Base-by-base conservation (phyloP, 352 stramenopile species). In the Phytophthora multivora region DNA sequence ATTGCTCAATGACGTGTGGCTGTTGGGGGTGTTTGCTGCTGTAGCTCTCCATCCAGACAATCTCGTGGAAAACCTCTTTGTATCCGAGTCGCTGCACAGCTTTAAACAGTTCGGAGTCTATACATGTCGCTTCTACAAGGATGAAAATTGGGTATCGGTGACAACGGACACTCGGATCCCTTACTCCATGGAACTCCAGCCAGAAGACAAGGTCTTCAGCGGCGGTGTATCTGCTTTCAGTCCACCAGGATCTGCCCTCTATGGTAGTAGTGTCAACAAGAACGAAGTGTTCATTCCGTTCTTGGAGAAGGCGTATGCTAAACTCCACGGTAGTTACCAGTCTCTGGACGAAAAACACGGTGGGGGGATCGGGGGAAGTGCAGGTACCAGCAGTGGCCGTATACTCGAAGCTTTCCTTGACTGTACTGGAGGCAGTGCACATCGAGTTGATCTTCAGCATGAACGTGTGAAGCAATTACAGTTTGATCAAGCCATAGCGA, bases 41-140 rank as follows among this genome's bases (percentile, higher is more conserved):
- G 54, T 97, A 18, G 84, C 85, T 12, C 59, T 90, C 15, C 88
- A 95, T 52, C 81, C 81, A 2, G 83, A 92, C 63, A 86, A 90
- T 33, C 71, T 98, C 15, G 85, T 98, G 25, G 89, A 98, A 73
- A 96, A 97, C 58, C 71, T 98, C 16, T 97, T 98, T 40, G 85
- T 86, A 33, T 96, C 85, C 51, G 84, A 95, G 28, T 86, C 83
- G 11, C 71, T 96, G 13, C 58, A 90, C 28, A 71, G 66, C 18
- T 94, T 93, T 56, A 90, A 93, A 57, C 66, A 83, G 35, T 97
- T 86, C 60, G 91, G 91, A 9, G 75, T 97, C 16, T 97, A 87
- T 68, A 97, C 87, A 1, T 98, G 91, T 69, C 88, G 91, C 15
- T 97, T 98, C 66, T 98, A 96, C 75, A 96, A 96, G 47, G 86